phyloP scores from a whole-genome alignment of 768 basidiomycete species.

The Psilocybe sp. region DNA sequence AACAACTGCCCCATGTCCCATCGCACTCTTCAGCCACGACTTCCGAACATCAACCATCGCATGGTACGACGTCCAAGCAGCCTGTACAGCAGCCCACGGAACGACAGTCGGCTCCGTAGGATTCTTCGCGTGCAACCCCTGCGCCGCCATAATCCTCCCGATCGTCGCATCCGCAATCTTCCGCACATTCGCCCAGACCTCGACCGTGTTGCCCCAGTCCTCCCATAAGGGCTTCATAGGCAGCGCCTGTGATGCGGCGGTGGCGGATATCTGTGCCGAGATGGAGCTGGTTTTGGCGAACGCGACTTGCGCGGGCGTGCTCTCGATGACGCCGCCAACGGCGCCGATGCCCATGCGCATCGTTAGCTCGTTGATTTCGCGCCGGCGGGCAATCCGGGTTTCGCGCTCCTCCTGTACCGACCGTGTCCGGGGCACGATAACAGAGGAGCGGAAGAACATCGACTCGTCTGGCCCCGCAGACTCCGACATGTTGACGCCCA shows the following conservation, averaged over 20 bases:
- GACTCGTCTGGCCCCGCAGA: slow-evolving; percentile 20
- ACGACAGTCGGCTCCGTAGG: slow-evolving; percentile 57
- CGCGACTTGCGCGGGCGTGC: slow-evolving; percentile 27
- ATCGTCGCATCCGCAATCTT: slow-evolving; percentile 76
- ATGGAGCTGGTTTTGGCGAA: slow-evolving; percentile 3
- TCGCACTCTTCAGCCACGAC: slow-evolving; percentile 56
- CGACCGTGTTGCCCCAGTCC: slow-evolving; percentile 70
- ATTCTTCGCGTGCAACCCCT: slow-evolving; percentile 19
- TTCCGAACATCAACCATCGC: slow-evolving; percentile 51
- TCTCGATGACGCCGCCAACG: slow-evolving; percentile 64
- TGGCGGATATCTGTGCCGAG: slow-evolving; percentile 3
- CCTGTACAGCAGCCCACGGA: slow-evolving; percentile 63
- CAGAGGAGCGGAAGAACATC: slow-evolving; percentile 63
- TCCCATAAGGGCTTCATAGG: slow-evolving; percentile 40
- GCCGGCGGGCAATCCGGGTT: slow-evolving; percentile 57
- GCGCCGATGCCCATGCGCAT: slow-evolving; percentile 83
- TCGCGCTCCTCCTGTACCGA: slow-evolving; percentile 51
- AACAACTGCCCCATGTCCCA: slow-evolving; percentile 7
- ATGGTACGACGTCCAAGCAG: slow-evolving; percentile 62
- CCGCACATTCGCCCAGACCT: slow-evolving; percentile 66
- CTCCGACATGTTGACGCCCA: slow-evolving; percentile 20
- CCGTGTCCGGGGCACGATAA: slow-evolving; percentile 64
- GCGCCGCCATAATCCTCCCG: slow-evolving; percentile 54
- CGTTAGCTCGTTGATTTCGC: slow-evolving; percentile 76
- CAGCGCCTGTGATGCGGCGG: slow-evolving; percentile 2